Conservation (phyloP, 805 yeast species). For the Groenewaldozyma tartarivorans region DNA sequence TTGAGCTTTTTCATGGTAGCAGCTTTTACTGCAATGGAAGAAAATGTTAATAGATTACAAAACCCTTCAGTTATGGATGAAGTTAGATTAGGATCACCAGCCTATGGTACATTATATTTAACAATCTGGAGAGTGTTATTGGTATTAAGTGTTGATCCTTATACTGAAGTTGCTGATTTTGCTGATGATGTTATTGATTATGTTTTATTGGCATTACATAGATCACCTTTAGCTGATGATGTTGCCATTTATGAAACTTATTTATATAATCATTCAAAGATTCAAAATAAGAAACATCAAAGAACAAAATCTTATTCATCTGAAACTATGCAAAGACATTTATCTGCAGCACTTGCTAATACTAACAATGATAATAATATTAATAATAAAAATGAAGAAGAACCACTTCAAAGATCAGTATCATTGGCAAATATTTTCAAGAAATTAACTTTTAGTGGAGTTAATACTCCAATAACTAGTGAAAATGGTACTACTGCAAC, state of each 20-base stretch:
- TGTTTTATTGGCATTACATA: conserved; percentile 52
- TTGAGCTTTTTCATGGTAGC: conserved; percentile 70
- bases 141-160: conserved; percentile 80
- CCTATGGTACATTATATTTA: conserved; percentile 78
- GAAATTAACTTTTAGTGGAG: conserved; percentile 14
- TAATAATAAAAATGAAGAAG: not conserved
- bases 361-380: not conserved
- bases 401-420: conserved; percentile 16
- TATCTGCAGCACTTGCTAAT: not conserved
- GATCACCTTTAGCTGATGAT: conserved; percentile 54
- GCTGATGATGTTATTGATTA: conserved; percentile 72
- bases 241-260: conserved; percentile 36
- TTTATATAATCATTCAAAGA: conserved; percentile 1
- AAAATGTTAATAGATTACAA: conserved; percentile 52
- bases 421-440: conserved; percentile 17
- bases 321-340: conserved; percentile 1
- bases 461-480: conserved; percentile 1
- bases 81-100: conserved; percentile 56
- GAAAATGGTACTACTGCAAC: not conserved
- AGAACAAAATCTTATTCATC: not conserved
- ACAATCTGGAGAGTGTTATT: conserved; percentile 82
- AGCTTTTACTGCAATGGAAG: conserved; percentile 77
- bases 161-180: conserved; percentile 60
- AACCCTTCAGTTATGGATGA: conserved; percentile 54
- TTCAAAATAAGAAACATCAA: not conserved